Base-by-base conservation (phyloP, 441 rosid genomes). In the Theobroma grandiflorum region DNA sequence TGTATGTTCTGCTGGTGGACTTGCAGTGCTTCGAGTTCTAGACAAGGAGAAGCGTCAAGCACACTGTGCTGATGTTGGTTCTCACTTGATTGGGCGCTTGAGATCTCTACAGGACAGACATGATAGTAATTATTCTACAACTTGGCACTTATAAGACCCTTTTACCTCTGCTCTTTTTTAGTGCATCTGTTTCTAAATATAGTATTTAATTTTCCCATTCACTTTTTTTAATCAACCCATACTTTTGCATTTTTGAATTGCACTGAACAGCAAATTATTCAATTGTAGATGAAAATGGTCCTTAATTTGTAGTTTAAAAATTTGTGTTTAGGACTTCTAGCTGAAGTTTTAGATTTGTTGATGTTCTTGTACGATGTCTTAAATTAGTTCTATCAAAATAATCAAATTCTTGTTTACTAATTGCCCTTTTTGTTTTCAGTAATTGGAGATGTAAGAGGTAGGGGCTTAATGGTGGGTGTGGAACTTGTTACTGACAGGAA, bases 1-100 rank as follows among this genome's bases (percentile, higher is more conserved):
- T 2, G 96, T 97, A 16, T 97, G 99, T 82, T 94, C 98, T 87
- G 98, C 93, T 72, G 96, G 96, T 79, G 99, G 98, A 78, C 96
- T 79, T 84, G 95, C 97, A 4, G 98, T 97, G 72, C 86, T 95
- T 78, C 92, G 89, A 76, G 98, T 93, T 79, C 69, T 95, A 20
- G 98, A 95, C 74, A 87, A 87, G 83, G 98, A 95, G 85, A 92
- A 89, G 83, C 96, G 91, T 40, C 99, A 93, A 88, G 83, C 84
- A 57, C 97, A 97, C 80, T 89, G 96, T 82, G 90, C 89, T 78
- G 81, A 82, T 45, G 87, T 97, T 38, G 99, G 99, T 65, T 88
- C 98, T 43, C 91, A 93, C 88, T 81, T 94, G 84, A 86, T 87
- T 53, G 84, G 83, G 45, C 98, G 95, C 75, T 80, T 91, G 78